Conservation (phyloP, 208 protist genomes). For the Leishmania gerbilli region DNA sequence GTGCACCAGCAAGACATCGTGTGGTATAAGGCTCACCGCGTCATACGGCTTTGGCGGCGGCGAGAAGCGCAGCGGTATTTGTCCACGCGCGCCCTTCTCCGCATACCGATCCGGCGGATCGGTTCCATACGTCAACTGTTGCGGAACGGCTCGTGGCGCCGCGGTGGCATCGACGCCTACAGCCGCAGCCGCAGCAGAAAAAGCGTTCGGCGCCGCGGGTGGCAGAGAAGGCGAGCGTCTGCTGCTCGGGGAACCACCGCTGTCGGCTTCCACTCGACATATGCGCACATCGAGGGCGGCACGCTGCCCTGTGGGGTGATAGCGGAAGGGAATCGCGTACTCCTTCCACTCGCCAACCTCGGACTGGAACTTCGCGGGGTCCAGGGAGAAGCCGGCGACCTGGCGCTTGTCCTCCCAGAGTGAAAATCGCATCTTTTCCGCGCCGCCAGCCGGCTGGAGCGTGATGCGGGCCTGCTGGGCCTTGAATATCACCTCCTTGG, state of each 20-base stretch:
- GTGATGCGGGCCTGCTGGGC: conserved; percentile 44
- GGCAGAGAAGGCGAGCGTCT: conserved; percentile 5
- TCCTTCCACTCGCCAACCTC: conserved; percentile 50
- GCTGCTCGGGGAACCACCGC: conserved; percentile 1
- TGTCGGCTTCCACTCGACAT: conserved; percentile 8
- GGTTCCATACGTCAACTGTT: not conserved
- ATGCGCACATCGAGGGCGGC: conserved; percentile 71
- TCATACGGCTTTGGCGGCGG: not conserved
- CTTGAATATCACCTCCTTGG: conserved; percentile 52
- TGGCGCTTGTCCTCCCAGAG: conserved; percentile 79
- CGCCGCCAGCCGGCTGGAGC: conserved; percentile 10
- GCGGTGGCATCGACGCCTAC: not conserved
- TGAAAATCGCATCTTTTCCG: conserved; percentile 80
- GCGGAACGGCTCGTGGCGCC: not conserved
- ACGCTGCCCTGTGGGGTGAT: conserved; percentile 76
- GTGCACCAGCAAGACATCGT: not conserved
- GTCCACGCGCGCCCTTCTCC: not conserved
- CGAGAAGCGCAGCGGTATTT: conserved; percentile 1
- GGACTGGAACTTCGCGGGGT: conserved; percentile 68
- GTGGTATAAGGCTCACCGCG: not conserved
- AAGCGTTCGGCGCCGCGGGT: conserved; percentile 4
- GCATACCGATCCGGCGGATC: not conserved
- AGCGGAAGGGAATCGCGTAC: conserved; percentile 87
- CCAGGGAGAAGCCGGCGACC: conserved; percentile 83
- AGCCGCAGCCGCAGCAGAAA: not conserved